Evolutionary conservation across 345 rosid genomes (phyloP).

Genomic region (Citrus glauca): DNA sequence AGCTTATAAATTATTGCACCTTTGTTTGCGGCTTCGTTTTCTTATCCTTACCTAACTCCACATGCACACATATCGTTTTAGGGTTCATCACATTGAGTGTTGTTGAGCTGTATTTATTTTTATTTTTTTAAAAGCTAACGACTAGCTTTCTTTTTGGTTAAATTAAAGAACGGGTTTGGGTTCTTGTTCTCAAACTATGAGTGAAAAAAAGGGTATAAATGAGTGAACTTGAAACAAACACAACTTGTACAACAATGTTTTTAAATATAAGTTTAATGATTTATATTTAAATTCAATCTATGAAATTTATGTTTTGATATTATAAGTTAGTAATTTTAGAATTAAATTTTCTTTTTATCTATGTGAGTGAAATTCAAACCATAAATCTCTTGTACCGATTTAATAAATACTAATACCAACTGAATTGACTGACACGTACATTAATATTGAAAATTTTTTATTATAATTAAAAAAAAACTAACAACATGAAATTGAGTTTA

Average conservation of each 20-base stretch:
- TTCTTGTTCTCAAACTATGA: not conserved
- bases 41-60: conserved; percentile 1
- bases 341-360: no score
- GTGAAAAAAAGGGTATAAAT: not conserved
- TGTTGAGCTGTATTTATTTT: not conserved
- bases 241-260: no score
- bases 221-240: not conserved
- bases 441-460: not conserved
- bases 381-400: accelerated
- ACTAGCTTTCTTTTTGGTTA: not conserved
- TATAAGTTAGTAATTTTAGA: no score
- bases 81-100: not conserved
- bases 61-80: not conserved
- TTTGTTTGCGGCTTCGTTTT: not conserved
- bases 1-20: conserved; percentile 25
- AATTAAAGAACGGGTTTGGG: not conserved
- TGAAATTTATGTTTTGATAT: no score
- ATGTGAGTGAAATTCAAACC: no score
- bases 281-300: no score
- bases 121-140: no score
- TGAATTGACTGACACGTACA: no score
- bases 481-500: not conserved
- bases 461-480: not conserved
- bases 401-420: no score
- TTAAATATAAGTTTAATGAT: no score